phyloP scores from a whole-genome alignment of 148 eudicot genomes.

The Vaccinium corymbosum region DNA sequence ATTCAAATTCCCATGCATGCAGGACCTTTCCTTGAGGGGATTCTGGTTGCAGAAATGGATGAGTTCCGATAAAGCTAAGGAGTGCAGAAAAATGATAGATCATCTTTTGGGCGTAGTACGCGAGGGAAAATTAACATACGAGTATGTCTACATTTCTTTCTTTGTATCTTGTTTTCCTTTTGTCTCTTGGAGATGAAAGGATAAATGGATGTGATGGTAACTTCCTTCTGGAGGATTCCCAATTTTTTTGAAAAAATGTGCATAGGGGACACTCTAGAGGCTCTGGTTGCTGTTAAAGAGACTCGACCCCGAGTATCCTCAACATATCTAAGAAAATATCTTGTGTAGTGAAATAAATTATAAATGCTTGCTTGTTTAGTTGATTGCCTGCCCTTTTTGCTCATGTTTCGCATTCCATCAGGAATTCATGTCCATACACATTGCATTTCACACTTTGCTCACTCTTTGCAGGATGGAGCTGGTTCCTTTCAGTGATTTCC shows the following conservation, averaged over 20 bases:
- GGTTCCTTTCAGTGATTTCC: conserved; percentile 51
- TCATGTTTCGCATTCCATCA: neutral
- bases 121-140: conserved; percentile 68
- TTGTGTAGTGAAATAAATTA: neutral
- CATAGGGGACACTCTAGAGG: neutral
- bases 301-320: neutral
- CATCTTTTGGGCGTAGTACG: conserved; percentile 57
- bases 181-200: neutral
- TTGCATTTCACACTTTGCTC: neutral
- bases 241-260: neutral
- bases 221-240: conserved; percentile 1
- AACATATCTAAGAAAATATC: neutral
- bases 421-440: neutral
- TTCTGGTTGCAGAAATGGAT: conserved; percentile 90
- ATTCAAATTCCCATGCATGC: conserved; percentile 17
- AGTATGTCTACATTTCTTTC: conserved; percentile 42
- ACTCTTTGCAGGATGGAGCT: conserved; percentile 57
- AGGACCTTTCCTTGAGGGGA: conserved; percentile 88
- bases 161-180: neutral
- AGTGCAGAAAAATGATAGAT: conserved; percentile 74
- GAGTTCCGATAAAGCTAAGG: conserved; percentile 60
- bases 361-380: neutral
- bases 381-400: neutral
- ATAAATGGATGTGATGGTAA: neutral
- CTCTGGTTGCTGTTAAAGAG: neutral